phyloP scores from a whole-genome alignment of 1,284 basidiomycete species.

The Fomitopsis schrenkii region DNA sequence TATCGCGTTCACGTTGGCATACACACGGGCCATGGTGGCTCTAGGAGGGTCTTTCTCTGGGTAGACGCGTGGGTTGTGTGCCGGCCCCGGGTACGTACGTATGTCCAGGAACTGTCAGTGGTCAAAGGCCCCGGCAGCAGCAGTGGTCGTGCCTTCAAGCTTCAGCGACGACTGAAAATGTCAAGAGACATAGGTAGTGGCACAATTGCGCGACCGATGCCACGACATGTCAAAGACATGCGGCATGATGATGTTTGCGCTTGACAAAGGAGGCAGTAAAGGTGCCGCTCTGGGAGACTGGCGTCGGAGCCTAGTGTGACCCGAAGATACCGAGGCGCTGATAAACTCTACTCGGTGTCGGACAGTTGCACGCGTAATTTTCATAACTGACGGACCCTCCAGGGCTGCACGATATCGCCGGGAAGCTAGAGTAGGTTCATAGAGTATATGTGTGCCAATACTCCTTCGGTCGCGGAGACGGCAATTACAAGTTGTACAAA shows the following conservation, averaged over 20 bases:
- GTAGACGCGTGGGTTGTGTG: background rate
- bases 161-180: background rate
- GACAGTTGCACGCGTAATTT: background rate
- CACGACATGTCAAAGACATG: background rate
- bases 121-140: background rate
- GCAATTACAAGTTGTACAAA: background rate
- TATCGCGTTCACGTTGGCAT: constrained; percentile 67
- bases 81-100: background rate
- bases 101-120: background rate
- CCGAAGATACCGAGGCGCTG: background rate
- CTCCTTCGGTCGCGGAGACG: too few species aligned
- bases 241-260: background rate
- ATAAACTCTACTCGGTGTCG: background rate
- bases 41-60: background rate
- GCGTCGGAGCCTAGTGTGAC: background rate
- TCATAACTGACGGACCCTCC: too few species aligned
- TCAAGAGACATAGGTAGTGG: background rate
- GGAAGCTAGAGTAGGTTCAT: too few species aligned
- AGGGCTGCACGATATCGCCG: background rate
- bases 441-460: too few species aligned
- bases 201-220: background rate
- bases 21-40: constrained; percentile 51
- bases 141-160: background rate
- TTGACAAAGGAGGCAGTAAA: background rate
- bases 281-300: background rate